Base-by-base conservation (phyloP, 768 basidiomycete genomes). In the Boletus rubescentipes region DNA sequence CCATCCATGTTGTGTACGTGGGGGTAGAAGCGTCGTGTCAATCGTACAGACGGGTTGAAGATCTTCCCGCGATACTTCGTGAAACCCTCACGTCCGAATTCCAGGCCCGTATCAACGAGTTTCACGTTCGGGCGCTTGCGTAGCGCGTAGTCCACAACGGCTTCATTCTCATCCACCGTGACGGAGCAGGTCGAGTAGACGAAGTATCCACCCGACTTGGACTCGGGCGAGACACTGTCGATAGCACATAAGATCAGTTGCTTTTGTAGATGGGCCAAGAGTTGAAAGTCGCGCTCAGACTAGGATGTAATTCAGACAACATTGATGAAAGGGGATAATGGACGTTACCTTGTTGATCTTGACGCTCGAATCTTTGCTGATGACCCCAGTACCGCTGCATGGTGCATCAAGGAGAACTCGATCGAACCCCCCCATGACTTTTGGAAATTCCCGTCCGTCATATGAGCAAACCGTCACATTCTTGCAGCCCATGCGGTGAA, bases 1-100 rank as follows among this genome's bases (percentile, higher is more conserved):
- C 97, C 97, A 69, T 99, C 97, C 95, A 98, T 97, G 73, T 99
- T 99, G 75, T 98, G 95, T 63, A 97, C 94, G 72, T 98, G 95
- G 15, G 95, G 91, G 68, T 94, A 96, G 71, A 93, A 96, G 56
- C 97, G 77, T 61, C 93, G 77, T 18, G 97, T 97, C 59, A 96
- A 72, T 57, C 76, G 79, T 63, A 99, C 69, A 59, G 82, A 89
- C 32, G 88, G 78, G 68, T 86, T 79, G 74, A 98, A 98, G 30
- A 73, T 81, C 79, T 95, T 98, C 20, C 96, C 97, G 47, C 93
- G 85, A 76, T 86, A 98, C 55, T 80, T 83, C 31, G 86, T 90
- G 73, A 87, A 98, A 7, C 97, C 97, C 67, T 92, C 89, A 29
- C 87, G 82, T 46, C 97, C 97, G 67, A 99, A 99, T 66, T 87